Base-by-base conservation (phyloP, 768 basidiomycete genomes). In the Tylopilus plumbeoviolaceoides region DNA sequence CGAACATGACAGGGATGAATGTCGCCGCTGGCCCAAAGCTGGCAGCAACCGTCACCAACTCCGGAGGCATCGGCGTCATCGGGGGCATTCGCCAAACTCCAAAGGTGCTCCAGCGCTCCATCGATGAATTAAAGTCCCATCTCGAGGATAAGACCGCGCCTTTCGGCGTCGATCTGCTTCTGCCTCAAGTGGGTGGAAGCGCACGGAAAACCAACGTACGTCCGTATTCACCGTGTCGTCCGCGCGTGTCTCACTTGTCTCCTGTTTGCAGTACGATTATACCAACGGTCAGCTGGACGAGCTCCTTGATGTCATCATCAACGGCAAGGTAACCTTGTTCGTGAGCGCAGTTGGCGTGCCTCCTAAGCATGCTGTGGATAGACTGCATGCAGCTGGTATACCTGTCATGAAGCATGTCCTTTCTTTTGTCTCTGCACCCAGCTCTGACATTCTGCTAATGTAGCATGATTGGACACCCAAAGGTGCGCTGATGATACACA, bases 31-130 rank as follows among this genome's bases (percentile, higher is more conserved):
- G 89, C 7, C 89, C 91, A 11, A 86, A 78, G 69, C 73, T 94
- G 8, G 91, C 91, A 18, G 92, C 91, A 20, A 83, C 89, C 1
- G 90, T 94, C n/a, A 90, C 90, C n/a, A 94, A 94, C 63, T 82
- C 92, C 20, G 92, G 84, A 59, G 89, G 89, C 6, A 84, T 89
- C 59, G 93, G 93, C 20, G 90, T 93, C 61, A 92, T 95, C 58
- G 93, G 91, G 4, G 93, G 92, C 31, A 68, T 89, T 42, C 78
- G 80, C 35, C 86, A 87, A 63, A 87, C 76, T 48, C 89, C 87
- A 20, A 84, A 82, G 60, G 78, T 88, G 60, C 80, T 91, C 21
- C 77, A 81, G 57, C 74, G 77, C 25, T 78, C 76, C 17, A 88
- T 89, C 44, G 75, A 84, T 21, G 87, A 91, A 61, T 70, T 94